Percentiles rank a stretch among this genome's conserved stretches.
Conservation (phyloP, 108 stramenopile genomes). For the Conticribra weissflogii region DNA sequence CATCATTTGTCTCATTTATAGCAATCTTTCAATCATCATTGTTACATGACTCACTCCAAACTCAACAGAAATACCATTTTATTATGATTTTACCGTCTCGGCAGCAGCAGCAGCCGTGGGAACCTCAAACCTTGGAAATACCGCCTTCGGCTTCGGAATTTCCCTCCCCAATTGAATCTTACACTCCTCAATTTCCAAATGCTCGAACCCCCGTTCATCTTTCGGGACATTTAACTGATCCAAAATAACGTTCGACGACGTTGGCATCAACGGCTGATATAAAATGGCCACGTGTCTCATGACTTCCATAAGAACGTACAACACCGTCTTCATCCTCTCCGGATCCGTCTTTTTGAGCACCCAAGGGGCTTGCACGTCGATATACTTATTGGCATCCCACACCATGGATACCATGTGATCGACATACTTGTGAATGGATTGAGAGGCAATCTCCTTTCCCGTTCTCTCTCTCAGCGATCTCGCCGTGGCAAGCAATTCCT, state of each 20-base stretch:
- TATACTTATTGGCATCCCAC: constrained; percentile 91
- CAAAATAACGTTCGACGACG: constrained; percentile 80
- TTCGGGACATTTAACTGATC: constrained; percentile 85
- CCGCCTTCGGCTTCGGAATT: constrained; percentile 68
- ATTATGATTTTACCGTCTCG: too few species aligned
- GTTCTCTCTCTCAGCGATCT: constrained; percentile 50
- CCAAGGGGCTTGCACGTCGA: constrained; percentile 94
- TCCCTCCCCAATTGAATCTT: constrained; percentile 56
- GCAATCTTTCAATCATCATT: too few species aligned
- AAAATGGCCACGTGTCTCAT: constrained; percentile 85
- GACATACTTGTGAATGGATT: constrained; percentile 84
- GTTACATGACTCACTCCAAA: too few species aligned
- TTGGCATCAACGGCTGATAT: constrained; percentile 94
- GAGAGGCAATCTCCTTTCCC: constrained; percentile 58
- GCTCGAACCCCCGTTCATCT: constrained; percentile 74
- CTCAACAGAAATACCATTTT: too few species aligned
- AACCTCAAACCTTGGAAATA: constrained; percentile 83
- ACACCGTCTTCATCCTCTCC: constrained; percentile 80
- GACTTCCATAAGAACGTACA: constrained; percentile 92
- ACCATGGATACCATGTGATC: constrained; percentile 82
- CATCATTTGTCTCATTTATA: too few species aligned
- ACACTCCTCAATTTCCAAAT: constrained; percentile 60
- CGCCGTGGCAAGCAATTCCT: constrained; percentile 67
- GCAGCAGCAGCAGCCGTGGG: constrained; percentile 18
- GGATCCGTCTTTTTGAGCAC: constrained; percentile 85